Percentiles rank a stretch among this genome's conserved stretches.
phyloP scores from a whole-genome alignment of 192 early-diverging fungal species.

The Rhizoclosmatium sp. region DNA sequence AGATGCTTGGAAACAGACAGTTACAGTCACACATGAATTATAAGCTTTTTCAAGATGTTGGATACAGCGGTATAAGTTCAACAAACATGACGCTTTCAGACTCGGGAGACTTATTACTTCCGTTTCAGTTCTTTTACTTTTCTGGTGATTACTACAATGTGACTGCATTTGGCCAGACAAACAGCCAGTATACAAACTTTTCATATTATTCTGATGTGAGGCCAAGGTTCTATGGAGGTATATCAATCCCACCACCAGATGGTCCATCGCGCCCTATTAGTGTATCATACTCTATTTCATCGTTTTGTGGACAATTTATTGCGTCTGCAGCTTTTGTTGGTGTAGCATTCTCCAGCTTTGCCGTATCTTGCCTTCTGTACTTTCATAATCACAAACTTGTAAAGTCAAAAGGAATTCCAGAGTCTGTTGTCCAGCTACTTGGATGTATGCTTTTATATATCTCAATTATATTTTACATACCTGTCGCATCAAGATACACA shows the following conservation, averaged over 20 bases:
- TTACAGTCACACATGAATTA: slow-evolving; percentile 14
- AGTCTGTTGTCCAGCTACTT: too few relatives aligned
- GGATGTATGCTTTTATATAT: too few relatives aligned
- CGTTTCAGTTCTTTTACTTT: slow-evolving; percentile 12
- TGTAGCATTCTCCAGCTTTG: too few relatives aligned
- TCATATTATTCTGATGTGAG: background rate
- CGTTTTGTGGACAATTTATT: too few relatives aligned
- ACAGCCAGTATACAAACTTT: background rate
- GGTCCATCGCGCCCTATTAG: background rate
- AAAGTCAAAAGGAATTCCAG: too few relatives aligned
- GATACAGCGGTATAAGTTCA: background rate
- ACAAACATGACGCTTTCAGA: background rate
- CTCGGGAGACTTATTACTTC: slow-evolving; percentile 4
- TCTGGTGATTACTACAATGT: background rate
- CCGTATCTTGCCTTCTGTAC: too few relatives aligned
- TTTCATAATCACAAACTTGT: too few relatives aligned
- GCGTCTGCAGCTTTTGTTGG: too few relatives aligned
- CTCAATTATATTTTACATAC: too few relatives aligned
- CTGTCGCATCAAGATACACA: too few relatives aligned
- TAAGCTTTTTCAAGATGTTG: slow-evolving; percentile 16
- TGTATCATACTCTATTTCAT: too few relatives aligned
- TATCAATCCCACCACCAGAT: slow-evolving; percentile 7
- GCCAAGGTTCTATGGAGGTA: background rate
- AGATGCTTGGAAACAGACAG: background rate
- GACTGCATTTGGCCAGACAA: slow-evolving; percentile 15